Evolutionary conservation across 148 eudicot genomes (phyloP), one percentile per base, ranked within the genome.

Genomic region (Vaccinium macrocarpon): DNA sequence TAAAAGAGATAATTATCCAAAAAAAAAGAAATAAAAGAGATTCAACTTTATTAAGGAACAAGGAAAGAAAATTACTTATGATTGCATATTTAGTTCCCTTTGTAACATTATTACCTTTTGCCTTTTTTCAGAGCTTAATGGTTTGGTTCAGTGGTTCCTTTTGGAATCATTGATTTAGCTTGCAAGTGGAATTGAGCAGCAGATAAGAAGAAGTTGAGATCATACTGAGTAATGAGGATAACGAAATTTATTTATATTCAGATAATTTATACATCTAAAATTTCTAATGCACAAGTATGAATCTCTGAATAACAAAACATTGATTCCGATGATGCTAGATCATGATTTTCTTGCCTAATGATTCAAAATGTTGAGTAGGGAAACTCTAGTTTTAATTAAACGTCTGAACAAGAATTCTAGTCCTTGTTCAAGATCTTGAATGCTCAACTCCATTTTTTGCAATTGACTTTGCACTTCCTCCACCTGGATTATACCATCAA

Each of bases 321-420:
- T 80, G 70, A 76, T 84, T 59, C 86, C 72, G 49, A 52, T 35
- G 81, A 18, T 61, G 42, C 42, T n/a, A 27, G 13, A 46, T 2
- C 53, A 75, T 4, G 8, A 29, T 14, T 51, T 71, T 51, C 64
- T 71, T 51, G 50, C 32, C 83, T 84, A 84, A 57, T 52, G 81
- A 57, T 76, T 84, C 53, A 88, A 74, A 57, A 86, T 74, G 74
- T 88, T 86, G 56, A 88, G 85, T 15, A 88, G 78, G 72, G 83
- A 61, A 56, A 85, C 86, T 75, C 90, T 88, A 16, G 82, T 82
- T 80, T 79, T 88, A 19, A 88, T 84, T 55, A 86, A 64, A 78
- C 56, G 66, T 83, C 86, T 86, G 62, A 80, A 80, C 74, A 88
- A 82, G 71, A 66, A 71, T 71, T 84, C 85, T 15, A 86, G 42